These are phyloP conservation scores for Fagopyrum esculentum DNA, from an alignment of 148 eudicot species.

Conservation along the genomic window DNA sequence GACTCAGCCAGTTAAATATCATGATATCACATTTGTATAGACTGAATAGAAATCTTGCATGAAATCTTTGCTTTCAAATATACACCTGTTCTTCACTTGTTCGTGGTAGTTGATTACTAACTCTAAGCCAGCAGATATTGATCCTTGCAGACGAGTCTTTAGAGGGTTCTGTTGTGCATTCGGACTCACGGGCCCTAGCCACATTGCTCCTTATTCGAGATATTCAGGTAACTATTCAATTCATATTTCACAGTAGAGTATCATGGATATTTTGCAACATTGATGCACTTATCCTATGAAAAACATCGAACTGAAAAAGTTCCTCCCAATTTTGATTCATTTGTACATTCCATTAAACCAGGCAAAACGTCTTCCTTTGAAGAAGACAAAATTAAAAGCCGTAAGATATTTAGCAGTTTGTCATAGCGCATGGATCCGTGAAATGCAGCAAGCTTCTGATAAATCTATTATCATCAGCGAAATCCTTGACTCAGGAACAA, in stretches of 20 bases:
- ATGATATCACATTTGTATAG: neutral
- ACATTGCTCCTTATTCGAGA: conserved; percentile 88
- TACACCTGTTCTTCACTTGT: neutral
- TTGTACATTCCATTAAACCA: neutral
- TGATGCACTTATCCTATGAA: neutral
- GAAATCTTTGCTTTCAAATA: neutral
- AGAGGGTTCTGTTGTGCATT: conserved; percentile 89
- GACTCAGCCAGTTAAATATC: neutral
- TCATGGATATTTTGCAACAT: neutral
- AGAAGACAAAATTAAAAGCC: conserved; percentile 26
- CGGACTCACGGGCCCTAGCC: conserved; percentile 87
- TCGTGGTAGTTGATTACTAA: conserved; percentile 11
- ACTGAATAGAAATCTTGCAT: neutral
- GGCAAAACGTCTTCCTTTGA: conserved; percentile 11
- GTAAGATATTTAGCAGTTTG: conserved; percentile 51
- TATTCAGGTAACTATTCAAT: conserved; percentile 58
- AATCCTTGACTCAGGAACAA: conserved; percentile 86
- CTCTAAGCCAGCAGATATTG: conserved; percentile 46
- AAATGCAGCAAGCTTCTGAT: conserved; percentile 89
- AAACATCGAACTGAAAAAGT: neutral
- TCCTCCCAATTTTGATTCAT: neutral
- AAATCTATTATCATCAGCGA: conserved; percentile 89
- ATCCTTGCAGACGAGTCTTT: conserved; percentile 99
- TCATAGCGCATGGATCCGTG: conserved; percentile 80
- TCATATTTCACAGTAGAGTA: neutral